Conservation (phyloP, 306 rosid genomes). For the Albizia julibrissin region DNA sequence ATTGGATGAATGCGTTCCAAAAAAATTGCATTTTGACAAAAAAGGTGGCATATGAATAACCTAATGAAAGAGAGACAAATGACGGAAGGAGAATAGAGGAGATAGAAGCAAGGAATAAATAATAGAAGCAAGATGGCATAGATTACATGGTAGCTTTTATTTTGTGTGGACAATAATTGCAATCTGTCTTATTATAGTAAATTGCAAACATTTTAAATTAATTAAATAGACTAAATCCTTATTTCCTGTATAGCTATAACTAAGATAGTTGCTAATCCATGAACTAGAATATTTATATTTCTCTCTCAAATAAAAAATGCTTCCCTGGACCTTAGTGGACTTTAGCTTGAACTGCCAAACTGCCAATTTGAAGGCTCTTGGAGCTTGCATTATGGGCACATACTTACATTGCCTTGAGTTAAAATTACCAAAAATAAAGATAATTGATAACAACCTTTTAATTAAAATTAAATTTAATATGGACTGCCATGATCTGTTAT, state of each 20-base stretch:
- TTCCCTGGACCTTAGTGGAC: neutral
- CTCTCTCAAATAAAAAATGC: neutral
- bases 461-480: neutral
- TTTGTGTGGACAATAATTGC: neutral
- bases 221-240: neutral
- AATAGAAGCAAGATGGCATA: neutral
- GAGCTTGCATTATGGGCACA: neutral
- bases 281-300: constrained; percentile 38
- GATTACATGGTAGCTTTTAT: neutral
- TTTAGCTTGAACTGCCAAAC: neutral
- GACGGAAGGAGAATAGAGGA: neutral
- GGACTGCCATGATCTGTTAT: neutral
- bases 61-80: neutral
- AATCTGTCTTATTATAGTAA: neutral
- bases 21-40: neutral
- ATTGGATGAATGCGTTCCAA: neutral
- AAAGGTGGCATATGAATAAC: neutral
- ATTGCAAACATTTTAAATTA: neutral
- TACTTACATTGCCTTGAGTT: neutral
- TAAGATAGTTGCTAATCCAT: neutral
- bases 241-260: neutral
- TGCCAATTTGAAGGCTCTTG: neutral
- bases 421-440: neutral
- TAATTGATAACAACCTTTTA: neutral
- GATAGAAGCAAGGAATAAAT: neutral